Conservation (phyloP, 1,284 basidiomycete genomes). For the Cryptococcus sp. region DNA sequence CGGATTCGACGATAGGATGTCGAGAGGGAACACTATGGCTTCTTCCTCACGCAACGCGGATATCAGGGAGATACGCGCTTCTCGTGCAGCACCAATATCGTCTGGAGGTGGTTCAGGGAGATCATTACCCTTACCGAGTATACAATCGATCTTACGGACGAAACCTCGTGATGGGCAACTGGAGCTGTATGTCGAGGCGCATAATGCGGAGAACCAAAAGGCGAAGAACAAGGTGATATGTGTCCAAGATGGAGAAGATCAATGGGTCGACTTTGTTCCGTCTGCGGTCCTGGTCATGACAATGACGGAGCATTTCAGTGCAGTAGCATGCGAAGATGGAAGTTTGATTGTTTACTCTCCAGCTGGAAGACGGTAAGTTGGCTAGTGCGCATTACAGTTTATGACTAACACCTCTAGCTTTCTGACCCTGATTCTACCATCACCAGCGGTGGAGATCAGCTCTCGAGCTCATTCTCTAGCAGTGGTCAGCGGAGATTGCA, state of each 20-base stretch:
- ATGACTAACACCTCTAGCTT: constrained; percentile 48
- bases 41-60: not conserved
- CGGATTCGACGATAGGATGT: constrained; percentile 6
- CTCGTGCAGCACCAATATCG: not conserved
- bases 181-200: constrained; percentile 64
- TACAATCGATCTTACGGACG: constrained; percentile 31
- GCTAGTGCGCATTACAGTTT: constrained; percentile 36
- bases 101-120: not conserved
- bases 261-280: constrained; percentile 84
- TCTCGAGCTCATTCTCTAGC: constrained; percentile 62
- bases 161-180: constrained; percentile 1
- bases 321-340: constrained; percentile 71
- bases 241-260: constrained; percentile 60
- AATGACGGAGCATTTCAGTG: constrained; percentile 64
- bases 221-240: constrained; percentile 48
- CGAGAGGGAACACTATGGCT: not conserved
- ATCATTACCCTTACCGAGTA: constrained; percentile 19
- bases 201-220: constrained; percentile 64
- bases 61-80: not conserved
- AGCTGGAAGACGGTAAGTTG: constrained; percentile 65
- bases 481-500: constrained; percentile 65
- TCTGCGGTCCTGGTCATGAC: constrained; percentile 63
- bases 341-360: constrained; percentile 71
- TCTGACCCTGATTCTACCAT: constrained; percentile 67
- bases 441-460: constrained; percentile 64